Conservation (phyloP, 2,329 filamentous ascomycete genomes). For the Aspergillus quadricinctus region DNA sequence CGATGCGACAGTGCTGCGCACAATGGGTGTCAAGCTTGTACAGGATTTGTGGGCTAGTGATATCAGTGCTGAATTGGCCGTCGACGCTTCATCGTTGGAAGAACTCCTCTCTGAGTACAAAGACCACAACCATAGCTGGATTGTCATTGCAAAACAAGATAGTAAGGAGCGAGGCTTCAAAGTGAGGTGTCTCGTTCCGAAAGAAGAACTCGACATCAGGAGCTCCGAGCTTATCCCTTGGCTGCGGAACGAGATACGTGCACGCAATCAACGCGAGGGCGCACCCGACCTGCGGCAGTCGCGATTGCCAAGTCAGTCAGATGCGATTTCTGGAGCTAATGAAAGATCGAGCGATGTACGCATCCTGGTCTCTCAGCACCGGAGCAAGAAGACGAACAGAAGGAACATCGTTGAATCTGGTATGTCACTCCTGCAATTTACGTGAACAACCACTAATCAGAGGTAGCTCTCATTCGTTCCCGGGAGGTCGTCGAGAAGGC, state of each 20-base stretch:
- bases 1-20: conserved; percentile 69
- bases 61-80: conserved; percentile 82
- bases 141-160: conserved; percentile 76
- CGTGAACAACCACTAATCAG: conserved; percentile 9
- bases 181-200: conserved; percentile 71
- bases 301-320: conserved; percentile 39
- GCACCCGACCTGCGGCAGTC: conserved; percentile 39
- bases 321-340: conserved; percentile 25
- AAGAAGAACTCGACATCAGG: conserved; percentile 76
- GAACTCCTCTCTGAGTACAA: conserved; percentile 63
- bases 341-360: conserved; percentile 69
- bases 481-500: conserved; percentile 66
- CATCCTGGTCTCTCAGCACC: conserved; percentile 76
- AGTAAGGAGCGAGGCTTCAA: conserved; percentile 59
- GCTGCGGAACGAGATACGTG: conserved; percentile 76
- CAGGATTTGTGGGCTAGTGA: conserved; percentile 76
- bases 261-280: conserved; percentile 63
- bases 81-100: conserved; percentile 73
- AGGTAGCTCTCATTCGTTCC: conserved; percentile 48
- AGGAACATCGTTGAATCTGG: conserved; percentile 80
- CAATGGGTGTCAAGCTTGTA: conserved; percentile 71
- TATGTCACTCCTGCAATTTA: conserved; percentile 44
- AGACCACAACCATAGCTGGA: conserved; percentile 79
- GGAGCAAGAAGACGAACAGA: conserved; percentile 88
- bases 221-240: conserved; percentile 70